Evolutionary conservation across 1,284 basidiomycete genomes (phyloP), one percentile per base, ranked within the genome.

Genomic region (Erythrobasidium hasegawianum): DNA sequence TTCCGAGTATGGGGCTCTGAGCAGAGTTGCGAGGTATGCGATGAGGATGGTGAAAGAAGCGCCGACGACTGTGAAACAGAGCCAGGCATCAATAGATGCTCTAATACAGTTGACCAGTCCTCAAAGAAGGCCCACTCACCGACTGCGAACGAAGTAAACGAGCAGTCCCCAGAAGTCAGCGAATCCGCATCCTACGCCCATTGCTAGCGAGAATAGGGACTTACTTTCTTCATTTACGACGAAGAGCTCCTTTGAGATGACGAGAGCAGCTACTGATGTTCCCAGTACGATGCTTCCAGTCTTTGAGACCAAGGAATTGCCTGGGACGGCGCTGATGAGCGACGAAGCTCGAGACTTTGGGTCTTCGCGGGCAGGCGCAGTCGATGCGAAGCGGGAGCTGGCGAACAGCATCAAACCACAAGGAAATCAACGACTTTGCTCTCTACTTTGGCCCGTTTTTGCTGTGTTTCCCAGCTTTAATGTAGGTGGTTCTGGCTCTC

Each of bases 171-270:
- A 47, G 14, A 8, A 47, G 14, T 47, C 43, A 47, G 43, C 43
- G 43, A 47, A 47, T 18, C 43, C 43, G 43, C 16, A 5, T 33
- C 33, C 33, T 5, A 33, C 4, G 33, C 7, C 40, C 43, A 18
- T 5, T 5, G 8, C 43, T 8, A 14, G 4, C n/a, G 43, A 47
- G 43, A 68, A 16, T 5, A 47, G n/a, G 4, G 4, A 24, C 43
- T 94, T 85, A 39, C 88, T 87, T 82, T 96, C 93, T 80, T 97
- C 94, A 80, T 97, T 97, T 76, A 95, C 85, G 68, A 98, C 95
- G 78, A 97, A 97, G 66, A 97, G 86, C 81, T 98, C 95, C 78
- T 93, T 89, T 43, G 92, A 96, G 81, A 97, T 94, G 76, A 93
- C 94, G 20, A 92, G 86, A 27, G 94, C 95, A 69, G 88, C 82